Percentiles rank a stretch among this genome's conserved stretches.
Conservation (phyloP, 176 grass and related monocot species). For the Oryza brachyantha region DNA sequence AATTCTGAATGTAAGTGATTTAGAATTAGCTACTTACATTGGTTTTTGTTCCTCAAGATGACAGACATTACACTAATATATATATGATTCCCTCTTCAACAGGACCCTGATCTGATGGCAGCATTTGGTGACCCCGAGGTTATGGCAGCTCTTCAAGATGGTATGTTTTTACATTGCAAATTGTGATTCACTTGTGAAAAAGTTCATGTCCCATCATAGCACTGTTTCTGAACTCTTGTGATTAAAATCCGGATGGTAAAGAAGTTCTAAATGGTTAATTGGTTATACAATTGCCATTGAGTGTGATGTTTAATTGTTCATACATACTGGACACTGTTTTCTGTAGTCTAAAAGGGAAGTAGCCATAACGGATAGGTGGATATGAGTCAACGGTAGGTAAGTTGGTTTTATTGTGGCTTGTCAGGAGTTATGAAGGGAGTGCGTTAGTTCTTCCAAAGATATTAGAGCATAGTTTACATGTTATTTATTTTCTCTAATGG, state of each 20-base stretch:
- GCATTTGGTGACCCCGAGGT: slow-evolving; percentile 86
- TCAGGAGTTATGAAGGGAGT: neutral
- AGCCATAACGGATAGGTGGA: neutral
- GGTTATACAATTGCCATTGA: neutral
- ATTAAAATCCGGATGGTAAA: neutral
- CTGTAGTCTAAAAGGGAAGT: neutral
- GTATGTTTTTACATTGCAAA: slow-evolving; percentile 36
- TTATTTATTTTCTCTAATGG: neutral
- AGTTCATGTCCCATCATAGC: neutral
- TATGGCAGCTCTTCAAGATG: slow-evolving; percentile 90
- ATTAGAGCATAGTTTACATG: neutral
- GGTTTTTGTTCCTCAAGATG: neutral
- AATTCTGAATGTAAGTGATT: slow-evolving; percentile 77
- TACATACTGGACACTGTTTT: neutral
- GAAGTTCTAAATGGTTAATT: neutral
- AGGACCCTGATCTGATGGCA: slow-evolving; percentile 90
- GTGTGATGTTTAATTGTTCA: neutral
- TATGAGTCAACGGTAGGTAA: neutral
- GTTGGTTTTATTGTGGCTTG: neutral
- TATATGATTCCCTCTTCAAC: slow-evolving; percentile 30
- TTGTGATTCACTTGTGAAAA: neutral
- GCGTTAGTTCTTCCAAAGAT: neutral
- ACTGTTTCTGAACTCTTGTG: neutral
- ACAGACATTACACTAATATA: neutral
- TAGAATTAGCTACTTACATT: neutral